Evolutionary conservation across 768 basidiomycete genomes (phyloP), one percentile per base, ranked within the genome.

Genomic region (Termitomyces sp.): DNA sequence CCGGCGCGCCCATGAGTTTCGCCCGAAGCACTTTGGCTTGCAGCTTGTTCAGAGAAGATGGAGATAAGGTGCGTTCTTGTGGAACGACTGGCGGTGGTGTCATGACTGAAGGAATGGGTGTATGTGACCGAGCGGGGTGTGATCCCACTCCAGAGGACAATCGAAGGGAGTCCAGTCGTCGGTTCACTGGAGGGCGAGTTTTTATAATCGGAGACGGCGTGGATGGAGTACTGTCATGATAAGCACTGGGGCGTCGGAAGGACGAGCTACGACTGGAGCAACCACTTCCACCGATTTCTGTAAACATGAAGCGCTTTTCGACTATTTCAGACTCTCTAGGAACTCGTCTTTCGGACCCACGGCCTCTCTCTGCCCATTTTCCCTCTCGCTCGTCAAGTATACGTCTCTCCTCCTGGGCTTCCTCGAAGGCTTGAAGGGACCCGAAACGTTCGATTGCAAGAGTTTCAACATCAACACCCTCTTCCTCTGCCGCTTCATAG

Each of bases 21-120:
- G 97, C 95, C 35, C 92, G 86, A 9, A 99, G 74, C 2, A 97
- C 94, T 62, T 88, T 88, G 3, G 96, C 96, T 70, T 99, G 96
- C 1, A 99, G 72, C 66, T 85, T 89, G 69, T 99, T 98, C 45
- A 98, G 74, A 16, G 89, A 90, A 1, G 88, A 87, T 2, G 87
- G 85, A 0, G 89, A 89, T 54, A 90, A 65, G 0, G 79, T 78
- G 5, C 85, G 77, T 1, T 68, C 52, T 25, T 67, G 67, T 66
- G 58, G 67, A 66, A 63, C 67, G 28, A 57, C 52, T 9, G 68
- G 59, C 12, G 82, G 77, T 2, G 94, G 94, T 0, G 92, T 89
- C 80, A 98, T 86, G 6, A 94, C 94, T 2, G 87, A 86, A 0
- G 95, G 96, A 52, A 98, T 86, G 2, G 96, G 93, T 0, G 95